phyloP scores from a whole-genome alignment of 2,329 filamentous ascomycete genomes.

The Beauveria caledonica region DNA sequence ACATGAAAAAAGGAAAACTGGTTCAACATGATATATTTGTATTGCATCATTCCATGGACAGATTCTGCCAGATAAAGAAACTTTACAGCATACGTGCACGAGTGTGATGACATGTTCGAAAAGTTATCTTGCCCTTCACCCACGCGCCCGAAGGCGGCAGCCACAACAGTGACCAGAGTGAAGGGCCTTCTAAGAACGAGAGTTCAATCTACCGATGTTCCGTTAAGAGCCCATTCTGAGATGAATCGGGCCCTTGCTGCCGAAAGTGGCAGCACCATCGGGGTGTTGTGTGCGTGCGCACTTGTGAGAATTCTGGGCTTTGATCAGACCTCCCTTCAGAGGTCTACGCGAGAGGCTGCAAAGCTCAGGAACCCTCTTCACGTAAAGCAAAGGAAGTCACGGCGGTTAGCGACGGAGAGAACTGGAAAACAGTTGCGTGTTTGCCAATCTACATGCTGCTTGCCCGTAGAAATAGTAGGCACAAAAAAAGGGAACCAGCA shows the following conservation, averaged over 20 bases:
- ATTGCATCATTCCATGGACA: neutral
- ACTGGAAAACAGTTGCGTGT: constrained; percentile 10
- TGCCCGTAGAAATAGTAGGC: neutral
- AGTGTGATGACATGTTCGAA: constrained; percentile 26
- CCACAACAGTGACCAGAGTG: constrained; percentile 18
- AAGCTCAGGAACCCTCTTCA: constrained; percentile 8
- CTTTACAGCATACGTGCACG: neutral
- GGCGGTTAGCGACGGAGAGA: neutral
- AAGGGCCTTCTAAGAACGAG: constrained; percentile 33
- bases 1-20: neutral
- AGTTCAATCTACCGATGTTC: constrained; percentile 64
- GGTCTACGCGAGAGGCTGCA: constrained; percentile 2
- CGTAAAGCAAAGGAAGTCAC: constrained; percentile 13
- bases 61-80: neutral
- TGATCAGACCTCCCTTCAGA: neutral
- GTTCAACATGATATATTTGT: neutral
- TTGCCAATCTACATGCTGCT: constrained; percentile 12
- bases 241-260: constrained; percentile 62
- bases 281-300: constrained; percentile 22
- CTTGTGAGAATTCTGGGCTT: neutral
- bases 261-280: constrained; percentile 68
- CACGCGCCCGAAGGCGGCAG: constrained; percentile 22
- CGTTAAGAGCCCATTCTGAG: constrained; percentile 69
- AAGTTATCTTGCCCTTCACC: constrained; percentile 34
- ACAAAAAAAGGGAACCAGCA: neutral